Conservation (phyloP, 306 rosid genomes). For the Prunus kanzakura region DNA sequence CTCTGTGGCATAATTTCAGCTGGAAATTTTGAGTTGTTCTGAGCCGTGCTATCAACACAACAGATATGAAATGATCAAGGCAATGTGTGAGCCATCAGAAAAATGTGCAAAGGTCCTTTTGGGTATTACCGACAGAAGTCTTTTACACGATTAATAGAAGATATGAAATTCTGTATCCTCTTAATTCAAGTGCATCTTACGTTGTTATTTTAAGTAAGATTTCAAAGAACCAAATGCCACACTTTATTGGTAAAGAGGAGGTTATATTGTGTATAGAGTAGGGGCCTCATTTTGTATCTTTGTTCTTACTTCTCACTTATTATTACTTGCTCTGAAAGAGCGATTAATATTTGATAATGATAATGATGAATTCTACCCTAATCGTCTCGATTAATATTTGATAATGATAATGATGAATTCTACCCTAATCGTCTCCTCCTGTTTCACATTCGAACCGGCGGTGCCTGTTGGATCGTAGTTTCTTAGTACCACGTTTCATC, state of each 20-base stretch:
- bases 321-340: slow-evolving; percentile 11
- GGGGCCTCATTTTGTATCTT: slow-evolving; percentile 10
- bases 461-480: too few relatives aligned
- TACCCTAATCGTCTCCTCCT: too few relatives aligned
- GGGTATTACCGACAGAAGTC: not conserved
- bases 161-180: not conserved
- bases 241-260: slow-evolving; percentile 25
- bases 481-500: too few relatives aligned
- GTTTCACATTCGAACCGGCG: too few relatives aligned
- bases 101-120: not conserved
- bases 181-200: slow-evolving; percentile 18
- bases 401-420: not conserved
- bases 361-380: not conserved
- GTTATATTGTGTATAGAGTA: slow-evolving; percentile 43
- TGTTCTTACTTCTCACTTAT: not conserved
- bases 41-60: slow-evolving; percentile 10
- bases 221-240: slow-evolving; percentile 23
- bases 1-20: slow-evolving; percentile 21
- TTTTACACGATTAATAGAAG: not conserved
- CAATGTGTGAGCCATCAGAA: slow-evolving; percentile 16
- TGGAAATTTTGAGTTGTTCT: slow-evolving; percentile 18
- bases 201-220: slow-evolving; percentile 14
- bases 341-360: slow-evolving; percentile 1
- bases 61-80: not conserved
- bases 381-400: not conserved